A percentile compares a stretch with the other conserved stretches of the same genome.
These are phyloP conservation scores for Gossypium gossypioides DNA, from an alignment of 441 rosid species.

Conservation along the genomic window DNA sequence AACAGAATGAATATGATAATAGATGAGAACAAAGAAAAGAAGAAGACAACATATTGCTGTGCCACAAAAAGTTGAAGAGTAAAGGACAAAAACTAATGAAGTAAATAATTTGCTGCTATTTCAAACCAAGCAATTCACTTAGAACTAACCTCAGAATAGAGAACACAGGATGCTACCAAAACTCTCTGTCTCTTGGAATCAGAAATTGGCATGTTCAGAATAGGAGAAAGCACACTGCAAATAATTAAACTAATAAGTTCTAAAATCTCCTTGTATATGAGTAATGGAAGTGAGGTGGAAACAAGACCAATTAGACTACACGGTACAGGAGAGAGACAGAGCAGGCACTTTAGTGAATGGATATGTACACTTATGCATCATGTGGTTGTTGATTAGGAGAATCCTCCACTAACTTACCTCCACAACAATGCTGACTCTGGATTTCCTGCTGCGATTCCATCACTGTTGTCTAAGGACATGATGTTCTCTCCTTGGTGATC, in stretches of 20 bases:
- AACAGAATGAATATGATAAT: slow-evolving; percentile 2
- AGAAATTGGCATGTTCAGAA: slow-evolving; percentile 88
- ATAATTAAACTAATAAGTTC: slow-evolving; percentile 21
- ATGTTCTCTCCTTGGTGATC: slow-evolving; percentile 28
- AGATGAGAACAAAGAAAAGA: slow-evolving; percentile 20
- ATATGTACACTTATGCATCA: neutral
- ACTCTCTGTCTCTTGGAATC: slow-evolving; percentile 98
- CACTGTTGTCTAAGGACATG: slow-evolving; percentile 35
- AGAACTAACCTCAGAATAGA: slow-evolving; percentile 91
- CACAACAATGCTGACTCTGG: slow-evolving; percentile 83
- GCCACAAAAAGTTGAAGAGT: neutral
- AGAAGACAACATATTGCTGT: neutral
- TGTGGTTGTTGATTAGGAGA: neutral
- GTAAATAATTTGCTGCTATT: slow-evolving; percentile 2
- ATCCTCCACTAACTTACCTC: slow-evolving; percentile 49
- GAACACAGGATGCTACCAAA: slow-evolving; percentile 93
- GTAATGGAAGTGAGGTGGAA: neutral
- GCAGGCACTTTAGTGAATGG: neutral
- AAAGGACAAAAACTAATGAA: neutral
- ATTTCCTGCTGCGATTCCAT: slow-evolving; percentile 50
- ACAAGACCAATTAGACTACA: neutral
- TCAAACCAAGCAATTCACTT: slow-evolving; percentile 12
- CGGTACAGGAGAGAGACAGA: neutral
- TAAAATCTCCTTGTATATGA: slow-evolving; percentile 14
- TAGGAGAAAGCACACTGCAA: slow-evolving; percentile 92